Evolutionary conservation across 495 filamentous ascomycete genomes (phyloP).

Genomic region (Chaetomidium leptoderma): DNA sequence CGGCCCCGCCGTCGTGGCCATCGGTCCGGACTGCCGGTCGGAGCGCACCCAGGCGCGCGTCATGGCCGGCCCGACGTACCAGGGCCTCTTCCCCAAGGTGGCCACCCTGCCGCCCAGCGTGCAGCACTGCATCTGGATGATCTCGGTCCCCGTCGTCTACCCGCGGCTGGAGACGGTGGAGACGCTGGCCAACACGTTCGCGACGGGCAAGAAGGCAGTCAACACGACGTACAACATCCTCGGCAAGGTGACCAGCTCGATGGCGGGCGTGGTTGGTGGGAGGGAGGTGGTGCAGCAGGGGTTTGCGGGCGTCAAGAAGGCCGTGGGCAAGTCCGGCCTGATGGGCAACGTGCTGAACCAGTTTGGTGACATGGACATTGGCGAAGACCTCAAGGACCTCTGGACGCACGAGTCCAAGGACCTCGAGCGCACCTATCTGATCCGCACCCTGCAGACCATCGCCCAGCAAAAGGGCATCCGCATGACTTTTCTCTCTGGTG

Average conservation of each 20-base stretch:
- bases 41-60: constrained; percentile 89
- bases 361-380: constrained; percentile 93
- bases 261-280: constrained; percentile 90
- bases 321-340: constrained; percentile 86
- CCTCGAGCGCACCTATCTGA: constrained; percentile 91
- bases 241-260: constrained; percentile 88
- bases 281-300: constrained; percentile 87
- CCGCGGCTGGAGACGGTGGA: constrained; percentile 89
- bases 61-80: constrained; percentile 93
- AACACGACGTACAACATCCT: constrained; percentile 92
- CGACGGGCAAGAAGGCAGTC: constrained; percentile 93
- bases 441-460: constrained; percentile 91
- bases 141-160: constrained; percentile 86
- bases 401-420: constrained; percentile 99
- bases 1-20: constrained; percentile 82
- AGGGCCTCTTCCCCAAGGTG: constrained; percentile 93
- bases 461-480: constrained; percentile 87
- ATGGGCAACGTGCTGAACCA: constrained; percentile 94
- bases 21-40: constrained; percentile 85
- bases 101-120: constrained; percentile 87
- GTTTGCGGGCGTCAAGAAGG: constrained; percentile 91
- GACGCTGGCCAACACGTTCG: constrained; percentile 78
- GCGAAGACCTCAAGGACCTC: constrained; percentile 90
- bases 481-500: constrained; percentile 92
- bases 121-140: constrained; percentile 94